phyloP scores from a whole-genome alignment of 345 rosid genomes.

The Orychophragmus violaceus region DNA sequence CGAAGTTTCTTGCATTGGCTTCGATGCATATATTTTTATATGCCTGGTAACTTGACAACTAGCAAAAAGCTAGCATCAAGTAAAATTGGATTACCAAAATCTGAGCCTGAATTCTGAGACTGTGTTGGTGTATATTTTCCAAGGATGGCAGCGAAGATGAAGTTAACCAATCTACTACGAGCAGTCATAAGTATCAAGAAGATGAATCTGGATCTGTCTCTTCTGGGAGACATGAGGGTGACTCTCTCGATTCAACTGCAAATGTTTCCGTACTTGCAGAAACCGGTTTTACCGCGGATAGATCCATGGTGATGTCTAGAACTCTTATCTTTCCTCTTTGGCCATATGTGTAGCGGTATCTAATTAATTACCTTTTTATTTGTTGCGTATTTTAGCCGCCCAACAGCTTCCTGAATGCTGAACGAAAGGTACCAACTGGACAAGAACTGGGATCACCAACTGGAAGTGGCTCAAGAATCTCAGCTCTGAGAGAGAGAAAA shows the following conservation, averaged over 20 bases:
- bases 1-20: slow-evolving; percentile 8
- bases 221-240: slow-evolving; percentile 13
- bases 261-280: slow-evolving; percentile 9
- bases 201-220: slow-evolving; percentile 24
- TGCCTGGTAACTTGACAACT: not conserved
- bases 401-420: slow-evolving; percentile 10
- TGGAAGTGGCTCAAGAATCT: slow-evolving; percentile 20
- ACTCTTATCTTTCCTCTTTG: slow-evolving; percentile 14
- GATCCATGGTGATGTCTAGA: slow-evolving; percentile 30
- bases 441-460: slow-evolving; percentile 28
- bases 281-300: slow-evolving; percentile 21
- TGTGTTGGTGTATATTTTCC: not conserved
- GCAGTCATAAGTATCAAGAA: slow-evolving; percentile 19
- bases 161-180: slow-evolving; percentile 15
- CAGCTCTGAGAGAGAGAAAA: slow-evolving; percentile 17
- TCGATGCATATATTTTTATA: not conserved
- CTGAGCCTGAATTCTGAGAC: not conserved
- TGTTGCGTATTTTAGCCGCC: slow-evolving; percentile 27
- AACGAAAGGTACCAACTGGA: slow-evolving; percentile 14
- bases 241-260: slow-evolving; percentile 16
- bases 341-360: not conserved
- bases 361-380: not conserved
- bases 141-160: slow-evolving; percentile 33
- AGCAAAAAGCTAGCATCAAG: not conserved
- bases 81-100: not conserved